A percentile compares a stretch with the other conserved stretches of the same genome.
Evolutionary conservation across 345 rosid species (phyloP).

Genomic region (Eucalyptus pauciflora): DNA sequence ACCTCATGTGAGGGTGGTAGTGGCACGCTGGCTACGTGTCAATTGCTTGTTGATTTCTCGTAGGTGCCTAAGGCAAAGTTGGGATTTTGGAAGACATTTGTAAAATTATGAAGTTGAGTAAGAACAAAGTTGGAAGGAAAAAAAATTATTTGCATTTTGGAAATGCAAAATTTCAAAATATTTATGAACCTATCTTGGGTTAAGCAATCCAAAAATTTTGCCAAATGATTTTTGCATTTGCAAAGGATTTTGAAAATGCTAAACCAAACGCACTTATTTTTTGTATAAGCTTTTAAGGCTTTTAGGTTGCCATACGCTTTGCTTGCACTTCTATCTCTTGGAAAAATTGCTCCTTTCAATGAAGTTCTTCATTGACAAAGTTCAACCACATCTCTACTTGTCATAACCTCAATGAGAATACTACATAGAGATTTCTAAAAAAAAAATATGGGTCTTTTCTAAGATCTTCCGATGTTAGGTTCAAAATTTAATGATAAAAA

Average conservation of each 20-base stretch:
- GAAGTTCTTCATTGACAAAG: background rate
- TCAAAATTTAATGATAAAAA: background rate
- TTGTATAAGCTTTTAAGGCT: rapidly evolving
- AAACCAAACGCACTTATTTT: too few relatives aligned
- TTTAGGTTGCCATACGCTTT: background rate
- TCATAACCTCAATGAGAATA: background rate
- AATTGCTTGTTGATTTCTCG: background rate
- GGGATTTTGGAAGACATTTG: background rate
- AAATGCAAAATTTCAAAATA: background rate
- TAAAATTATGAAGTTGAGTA: background rate
- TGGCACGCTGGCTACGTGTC: rapidly evolving
- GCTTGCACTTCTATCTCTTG: background rate
- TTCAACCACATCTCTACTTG: background rate
- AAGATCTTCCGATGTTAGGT: background rate
- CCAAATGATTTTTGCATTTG: too few relatives aligned
- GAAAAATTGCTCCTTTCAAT: background rate
- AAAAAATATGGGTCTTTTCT: background rate
- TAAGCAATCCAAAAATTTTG: background rate
- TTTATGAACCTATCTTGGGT: background rate
- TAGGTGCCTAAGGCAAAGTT: background rate
- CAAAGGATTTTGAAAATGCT: background rate
- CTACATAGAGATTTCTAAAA: background rate
- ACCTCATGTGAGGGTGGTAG: background rate
- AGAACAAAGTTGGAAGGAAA: background rate
- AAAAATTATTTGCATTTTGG: rapidly evolving